Conservation (phyloP, 495 filamentous ascomycete genomes). For the Aspergillus hancockii region DNA sequence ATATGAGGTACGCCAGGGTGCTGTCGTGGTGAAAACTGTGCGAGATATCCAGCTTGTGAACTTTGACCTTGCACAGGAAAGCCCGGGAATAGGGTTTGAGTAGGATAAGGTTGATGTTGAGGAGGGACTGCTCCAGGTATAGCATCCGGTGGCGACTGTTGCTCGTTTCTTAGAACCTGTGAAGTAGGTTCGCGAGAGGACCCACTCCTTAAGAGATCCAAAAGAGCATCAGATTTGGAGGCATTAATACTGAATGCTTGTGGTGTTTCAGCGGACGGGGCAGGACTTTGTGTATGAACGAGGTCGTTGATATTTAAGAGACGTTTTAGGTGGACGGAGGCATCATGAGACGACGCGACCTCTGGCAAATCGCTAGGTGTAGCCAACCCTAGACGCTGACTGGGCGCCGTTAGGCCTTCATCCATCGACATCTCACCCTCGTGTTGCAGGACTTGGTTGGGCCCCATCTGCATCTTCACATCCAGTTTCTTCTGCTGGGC, state of each 20-base stretch:
- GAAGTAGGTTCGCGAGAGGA: conserved; percentile 40
- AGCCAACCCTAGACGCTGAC: conserved; percentile 23
- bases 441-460: conserved; percentile 19
- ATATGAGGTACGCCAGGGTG: conserved; percentile 18
- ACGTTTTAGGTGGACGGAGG: conserved; percentile 62
- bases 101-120: conserved; percentile 47
- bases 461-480: conserved; percentile 30
- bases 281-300: conserved; percentile 14
- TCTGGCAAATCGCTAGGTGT: conserved; percentile 45
- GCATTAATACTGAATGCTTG: conserved; percentile 25
- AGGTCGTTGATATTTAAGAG: conserved; percentile 61
- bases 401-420: conserved; percentile 26
- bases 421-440: conserved; percentile 44
- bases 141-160: conserved; percentile 41
- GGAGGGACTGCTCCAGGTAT: conserved; percentile 32
- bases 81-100: conserved; percentile 38
- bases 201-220: conserved; percentile 58
- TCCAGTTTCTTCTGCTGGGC: conserved; percentile 74
- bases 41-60: conserved; percentile 21
- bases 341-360: conserved; percentile 43
- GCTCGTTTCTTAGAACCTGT: conserved; percentile 37
- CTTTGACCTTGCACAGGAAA: conserved; percentile 36
- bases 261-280: conserved; percentile 13
- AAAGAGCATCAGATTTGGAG: conserved; percentile 52
- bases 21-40: conserved; percentile 27